Evolutionary conservation across 768 basidiomycete genomes (phyloP).

Genomic region (Rhizopogon vulgaris): DNA sequence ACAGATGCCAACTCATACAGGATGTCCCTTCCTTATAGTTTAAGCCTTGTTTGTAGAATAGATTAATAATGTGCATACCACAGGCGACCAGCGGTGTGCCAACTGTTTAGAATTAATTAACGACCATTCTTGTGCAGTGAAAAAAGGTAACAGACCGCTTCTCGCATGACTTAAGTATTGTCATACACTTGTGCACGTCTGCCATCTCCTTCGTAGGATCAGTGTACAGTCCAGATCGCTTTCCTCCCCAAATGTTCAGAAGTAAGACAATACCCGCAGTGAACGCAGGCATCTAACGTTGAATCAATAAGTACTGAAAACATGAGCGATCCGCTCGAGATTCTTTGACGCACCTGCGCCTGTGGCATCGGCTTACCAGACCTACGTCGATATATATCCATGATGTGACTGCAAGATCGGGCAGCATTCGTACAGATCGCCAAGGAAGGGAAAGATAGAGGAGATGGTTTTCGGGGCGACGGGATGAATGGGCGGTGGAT

Average conservation of each 20-base stretch:
- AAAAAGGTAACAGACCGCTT: constrained; percentile 21
- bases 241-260: constrained; percentile 51
- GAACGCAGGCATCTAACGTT: constrained; percentile 33
- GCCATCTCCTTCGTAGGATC: constrained; percentile 41
- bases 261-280: constrained; percentile 47
- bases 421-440: constrained; percentile 87
- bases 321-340: neutral
- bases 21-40: constrained; percentile 47
- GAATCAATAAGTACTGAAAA: neutral
- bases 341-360: constrained; percentile 22
- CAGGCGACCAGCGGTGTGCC: constrained; percentile 42
- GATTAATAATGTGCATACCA: constrained; percentile 29
- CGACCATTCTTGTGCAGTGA: neutral
- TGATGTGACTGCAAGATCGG: constrained; percentile 63
- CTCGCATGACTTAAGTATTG: constrained; percentile 31
- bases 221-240: constrained; percentile 31
- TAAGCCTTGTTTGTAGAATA: neutral
- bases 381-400: constrained; percentile 49
- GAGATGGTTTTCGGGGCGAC: constrained; percentile 43
- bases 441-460: constrained; percentile 52
- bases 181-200: constrained; percentile 48
- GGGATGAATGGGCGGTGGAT: constrained; percentile 81
- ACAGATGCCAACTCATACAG: constrained; percentile 67
- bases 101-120: constrained; percentile 22
- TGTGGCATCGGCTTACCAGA: constrained; percentile 16